Conservation (phyloP, 371 early-diverging fungal genomes). For the Syncephalastrum sp. region DNA sequence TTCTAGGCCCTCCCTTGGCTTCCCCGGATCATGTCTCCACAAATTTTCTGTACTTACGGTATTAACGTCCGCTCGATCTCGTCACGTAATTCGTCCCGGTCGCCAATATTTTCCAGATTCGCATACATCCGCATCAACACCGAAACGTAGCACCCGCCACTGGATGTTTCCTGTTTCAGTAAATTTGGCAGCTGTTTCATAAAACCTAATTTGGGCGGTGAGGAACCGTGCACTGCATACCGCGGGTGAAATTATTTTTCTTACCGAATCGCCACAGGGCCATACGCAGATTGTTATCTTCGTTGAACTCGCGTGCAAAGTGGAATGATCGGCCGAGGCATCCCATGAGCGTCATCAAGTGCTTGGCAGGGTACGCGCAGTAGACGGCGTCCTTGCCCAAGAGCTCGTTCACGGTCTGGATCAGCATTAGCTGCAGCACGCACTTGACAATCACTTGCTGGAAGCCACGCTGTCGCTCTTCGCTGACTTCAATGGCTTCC, state of each 20-base stretch:
- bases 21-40: neutral
- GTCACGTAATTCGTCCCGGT: constrained; percentile 43
- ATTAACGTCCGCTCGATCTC: constrained; percentile 51
- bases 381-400: constrained; percentile 64
- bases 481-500: constrained; percentile 23
- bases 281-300: constrained; percentile 75
- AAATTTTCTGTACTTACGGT: constrained; percentile 35
- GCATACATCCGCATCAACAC: constrained; percentile 54
- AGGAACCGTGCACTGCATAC: neutral
- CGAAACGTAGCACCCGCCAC: constrained; percentile 53
- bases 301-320: constrained; percentile 84
- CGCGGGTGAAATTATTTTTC: neutral
- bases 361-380: constrained; percentile 52
- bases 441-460: constrained; percentile 78
- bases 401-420: constrained; percentile 75
- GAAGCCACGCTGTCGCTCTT: constrained; percentile 64
- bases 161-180: constrained; percentile 73
- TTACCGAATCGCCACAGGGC: constrained; percentile 71
- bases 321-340: constrained; percentile 81
- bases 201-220: constrained; percentile 53
- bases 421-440: constrained; percentile 73
- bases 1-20: neutral
- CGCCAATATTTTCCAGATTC: constrained; percentile 47
- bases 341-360: constrained; percentile 69
- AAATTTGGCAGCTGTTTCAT: constrained; percentile 89